Percentiles rank a stretch among this genome's conserved stretches.
Conservation (phyloP, 768 basidiomycete species). For the Rhodotorula babjevae region DNA sequence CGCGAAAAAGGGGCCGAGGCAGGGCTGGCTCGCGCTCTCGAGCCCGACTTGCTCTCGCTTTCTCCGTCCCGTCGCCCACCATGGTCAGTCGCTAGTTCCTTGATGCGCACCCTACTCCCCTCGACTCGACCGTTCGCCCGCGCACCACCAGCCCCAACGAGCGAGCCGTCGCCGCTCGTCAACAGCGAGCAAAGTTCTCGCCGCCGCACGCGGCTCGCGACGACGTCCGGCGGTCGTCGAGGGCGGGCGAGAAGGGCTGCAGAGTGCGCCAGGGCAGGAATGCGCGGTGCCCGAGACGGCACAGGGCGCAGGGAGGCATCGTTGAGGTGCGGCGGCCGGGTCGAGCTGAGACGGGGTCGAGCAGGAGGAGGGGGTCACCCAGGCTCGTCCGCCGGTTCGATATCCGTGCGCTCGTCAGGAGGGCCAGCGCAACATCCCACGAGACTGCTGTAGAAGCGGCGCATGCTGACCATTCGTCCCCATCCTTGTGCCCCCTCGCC, state of each 20-base stretch:
- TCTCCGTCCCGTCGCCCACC: background rate
- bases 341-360: background rate
- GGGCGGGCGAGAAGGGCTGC: background rate
- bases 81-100: slow-evolving; percentile 1
- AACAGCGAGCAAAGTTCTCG: background rate
- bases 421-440: background rate
- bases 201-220: background rate
- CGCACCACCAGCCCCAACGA: background rate
- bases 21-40: background rate
- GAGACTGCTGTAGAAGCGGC: background rate
- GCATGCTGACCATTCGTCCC: background rate
- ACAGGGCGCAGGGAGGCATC: background rate
- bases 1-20: background rate
- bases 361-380: background rate
- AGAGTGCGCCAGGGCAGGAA: background rate
- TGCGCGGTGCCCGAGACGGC: background rate
- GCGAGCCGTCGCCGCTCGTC: background rate
- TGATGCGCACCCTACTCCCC: background rate
- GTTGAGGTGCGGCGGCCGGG: background rate
- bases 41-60: background rate
- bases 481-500: background rate
- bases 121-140: background rate
- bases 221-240: background rate
- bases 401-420: background rate
- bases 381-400: background rate